Percentiles rank a stretch among this genome's conserved stretches.
These are phyloP conservation scores for Leishmania amazonensis DNA, from an alignment of 208 protist species.

Conservation along the genomic window DNA sequence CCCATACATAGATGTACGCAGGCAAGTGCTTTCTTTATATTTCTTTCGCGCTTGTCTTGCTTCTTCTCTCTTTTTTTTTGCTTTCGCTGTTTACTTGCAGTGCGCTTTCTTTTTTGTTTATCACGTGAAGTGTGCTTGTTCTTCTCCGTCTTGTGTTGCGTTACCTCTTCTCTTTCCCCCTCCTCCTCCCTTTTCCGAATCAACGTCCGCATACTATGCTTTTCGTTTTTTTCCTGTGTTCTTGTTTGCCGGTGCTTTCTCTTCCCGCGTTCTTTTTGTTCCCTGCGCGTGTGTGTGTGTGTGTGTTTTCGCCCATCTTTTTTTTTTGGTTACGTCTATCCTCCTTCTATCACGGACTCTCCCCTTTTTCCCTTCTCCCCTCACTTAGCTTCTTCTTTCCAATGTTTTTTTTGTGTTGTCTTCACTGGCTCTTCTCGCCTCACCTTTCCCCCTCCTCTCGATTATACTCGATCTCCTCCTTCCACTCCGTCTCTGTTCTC, in stretches of 20 bases:
- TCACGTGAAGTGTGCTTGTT: background rate
- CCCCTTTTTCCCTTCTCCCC: background rate
- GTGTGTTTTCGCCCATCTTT: background rate
- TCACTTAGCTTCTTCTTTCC: background rate
- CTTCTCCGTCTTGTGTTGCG: background rate
- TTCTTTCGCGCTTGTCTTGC: background rate
- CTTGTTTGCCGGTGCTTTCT: background rate
- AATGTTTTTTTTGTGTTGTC: background rate
- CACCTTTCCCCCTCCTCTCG: background rate
- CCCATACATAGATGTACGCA: background rate
- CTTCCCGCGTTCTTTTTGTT: background rate
- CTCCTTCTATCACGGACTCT: background rate
- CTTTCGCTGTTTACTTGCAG: background rate
- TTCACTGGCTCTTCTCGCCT: background rate
- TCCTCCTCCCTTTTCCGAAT: background rate
- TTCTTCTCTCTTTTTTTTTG: background rate
- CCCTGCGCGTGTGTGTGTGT: background rate
- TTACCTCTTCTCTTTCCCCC: background rate
- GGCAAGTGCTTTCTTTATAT: background rate
- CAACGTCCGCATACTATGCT: background rate
- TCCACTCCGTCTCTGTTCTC: background rate
- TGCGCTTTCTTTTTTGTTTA: background rate
- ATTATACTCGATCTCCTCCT: background rate
- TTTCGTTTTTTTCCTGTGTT: background rate
- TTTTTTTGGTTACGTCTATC: conserved; percentile 1